Evolutionary conservation across 2,329 filamentous ascomycete genomes (phyloP).

Genomic region (Dactylonectria estremocensis): DNA sequence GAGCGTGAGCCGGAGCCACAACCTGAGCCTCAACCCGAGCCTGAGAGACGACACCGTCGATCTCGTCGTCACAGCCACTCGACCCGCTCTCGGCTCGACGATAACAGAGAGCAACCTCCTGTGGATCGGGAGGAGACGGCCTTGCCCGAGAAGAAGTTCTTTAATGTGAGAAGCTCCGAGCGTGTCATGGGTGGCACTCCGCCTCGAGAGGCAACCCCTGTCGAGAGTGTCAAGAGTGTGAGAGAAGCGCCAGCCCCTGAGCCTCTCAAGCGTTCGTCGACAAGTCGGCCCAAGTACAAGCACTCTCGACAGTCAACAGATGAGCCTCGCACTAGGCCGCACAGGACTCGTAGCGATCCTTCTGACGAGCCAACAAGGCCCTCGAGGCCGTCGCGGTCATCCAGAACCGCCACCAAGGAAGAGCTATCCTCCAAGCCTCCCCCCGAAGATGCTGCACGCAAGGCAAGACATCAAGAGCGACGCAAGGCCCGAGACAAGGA

Average conservation of each 20-base stretch:
- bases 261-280: slow-evolving; percentile 50
- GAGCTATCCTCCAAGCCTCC: slow-evolving; percentile 36
- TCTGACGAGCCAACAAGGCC: slow-evolving; percentile 25
- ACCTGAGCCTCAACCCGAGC: slow-evolving; percentile 44
- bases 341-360: slow-evolving; percentile 35
- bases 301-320: slow-evolving; percentile 39
- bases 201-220: slow-evolving; percentile 41
- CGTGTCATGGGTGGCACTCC: slow-evolving; percentile 50
- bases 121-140: slow-evolving; percentile 41
- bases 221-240: slow-evolving; percentile 38
- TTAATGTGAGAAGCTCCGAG: slow-evolving; percentile 58
- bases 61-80: slow-evolving; percentile 61
- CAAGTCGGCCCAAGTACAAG: slow-evolving; percentile 35
- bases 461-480: slow-evolving; percentile 53
- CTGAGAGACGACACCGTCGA: slow-evolving; percentile 52
- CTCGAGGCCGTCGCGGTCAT: slow-evolving; percentile 32
- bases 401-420: slow-evolving; percentile 45
- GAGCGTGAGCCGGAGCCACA: slow-evolving; percentile 47
- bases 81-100: slow-evolving; percentile 51
- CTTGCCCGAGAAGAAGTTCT: slow-evolving; percentile 58
- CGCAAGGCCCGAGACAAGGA: slow-evolving; percentile 52
- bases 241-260: slow-evolving; percentile 47
- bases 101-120: slow-evolving; percentile 49
- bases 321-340: slow-evolving; percentile 42
- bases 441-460: slow-evolving; percentile 53